Evolutionary conservation across 2,329 filamentous ascomycete genomes (phyloP).

Genomic region (Aspergillus sp.): DNA sequence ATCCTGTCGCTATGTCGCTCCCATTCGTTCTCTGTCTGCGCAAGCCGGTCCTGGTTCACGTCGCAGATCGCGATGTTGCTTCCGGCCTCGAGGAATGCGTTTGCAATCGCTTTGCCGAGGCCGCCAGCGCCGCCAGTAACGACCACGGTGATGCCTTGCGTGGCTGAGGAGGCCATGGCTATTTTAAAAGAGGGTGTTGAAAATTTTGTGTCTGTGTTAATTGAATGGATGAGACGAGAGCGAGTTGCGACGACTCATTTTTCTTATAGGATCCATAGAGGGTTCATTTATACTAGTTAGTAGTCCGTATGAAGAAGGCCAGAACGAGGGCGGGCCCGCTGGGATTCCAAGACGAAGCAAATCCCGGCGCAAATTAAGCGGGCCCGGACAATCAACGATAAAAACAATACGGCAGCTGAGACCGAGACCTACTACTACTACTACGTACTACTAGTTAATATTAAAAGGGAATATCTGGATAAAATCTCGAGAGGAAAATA

Average conservation of each 20-base stretch:
- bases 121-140: not conserved
- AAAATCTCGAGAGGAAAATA: slow-evolving; percentile 1
- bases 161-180: not conserved
- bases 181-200: not conserved
- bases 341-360: not conserved
- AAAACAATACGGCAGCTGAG: not conserved
- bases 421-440: not conserved
- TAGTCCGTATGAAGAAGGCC: not conserved
- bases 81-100: not conserved
- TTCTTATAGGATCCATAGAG: not conserved
- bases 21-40: not conserved
- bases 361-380: no score
- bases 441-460: no score
- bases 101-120: not conserved
- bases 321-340: not conserved
- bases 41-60: not conserved
- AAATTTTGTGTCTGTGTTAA: not conserved
- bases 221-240: not conserved
- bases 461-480: not conserved
- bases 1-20: not conserved
- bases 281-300: not conserved
- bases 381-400: not conserved
- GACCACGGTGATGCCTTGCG: not conserved
- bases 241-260: not conserved
- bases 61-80: not conserved